Base-by-base conservation (phyloP, 2,329 filamentous ascomycete genomes). In the Albophoma yamanashiensis region DNA sequence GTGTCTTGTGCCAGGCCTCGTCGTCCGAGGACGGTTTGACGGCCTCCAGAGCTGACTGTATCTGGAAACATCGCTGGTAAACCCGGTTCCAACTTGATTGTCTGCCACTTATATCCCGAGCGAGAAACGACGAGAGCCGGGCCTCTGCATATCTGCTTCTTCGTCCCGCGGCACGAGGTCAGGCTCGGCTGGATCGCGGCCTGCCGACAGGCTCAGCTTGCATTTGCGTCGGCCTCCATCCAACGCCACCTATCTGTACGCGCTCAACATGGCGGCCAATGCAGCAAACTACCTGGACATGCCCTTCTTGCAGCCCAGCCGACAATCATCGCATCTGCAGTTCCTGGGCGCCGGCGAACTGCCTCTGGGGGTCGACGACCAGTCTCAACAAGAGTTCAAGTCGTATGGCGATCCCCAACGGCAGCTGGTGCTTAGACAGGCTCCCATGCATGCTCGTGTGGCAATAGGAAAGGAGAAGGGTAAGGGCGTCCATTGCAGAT, bases 381-480 rank as follows among this genome's bases (percentile, higher is more conserved):
- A 43, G 14, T 36, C 52, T 14, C 58, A 61, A 36, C 61, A 60
- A n/a, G 62, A 65, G 31, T 52, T 59, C 31, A 64, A 60, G 57
- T 62, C 60, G 25, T 60, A 62, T n/a, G 64, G 64, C 38, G 64
- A 67, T 38, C 60, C 64, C 14, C 62, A 65, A 42, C 60, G 64
- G 7, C 64, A 64, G 42, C 58, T 67, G 34, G 61, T 57, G 11
- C 59, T 67, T 22, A 58, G 64, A 31, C 65, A 67, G 58, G 62
- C 64, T 25, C 65, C 65, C 2, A 60, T 65, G 56, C 80, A 84
- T 72, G 88, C 85, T 57, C 81, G 88, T 63, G 84, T 90, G 59
- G 83, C 86, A 52, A 80, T 87, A 64, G 85, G 85, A 65, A 91
- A 91, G 72, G 89, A 91, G 69, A 91, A 91, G 78, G 83, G 87